Percentiles rank a stretch among this genome's conserved stretches.
Evolutionary conservation across 345 rosid species (phyloP).

Genomic region (Noccaea bulbosa): DNA sequence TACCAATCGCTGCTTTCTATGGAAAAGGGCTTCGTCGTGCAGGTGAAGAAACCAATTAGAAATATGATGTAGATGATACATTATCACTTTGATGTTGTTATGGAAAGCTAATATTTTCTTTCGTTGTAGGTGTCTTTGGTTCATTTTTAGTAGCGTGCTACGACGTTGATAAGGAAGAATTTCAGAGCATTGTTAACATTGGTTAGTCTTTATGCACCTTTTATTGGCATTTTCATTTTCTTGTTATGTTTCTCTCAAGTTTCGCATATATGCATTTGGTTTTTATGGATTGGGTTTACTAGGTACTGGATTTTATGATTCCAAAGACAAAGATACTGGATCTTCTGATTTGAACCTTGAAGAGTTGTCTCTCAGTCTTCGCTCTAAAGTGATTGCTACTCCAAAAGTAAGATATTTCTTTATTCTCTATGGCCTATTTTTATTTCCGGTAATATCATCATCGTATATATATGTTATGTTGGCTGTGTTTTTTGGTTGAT

Average conservation of each 20-base stretch:
- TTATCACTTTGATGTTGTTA: slow-evolving; percentile 13
- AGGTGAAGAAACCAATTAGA: slow-evolving; percentile 45
- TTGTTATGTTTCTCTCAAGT: not conserved
- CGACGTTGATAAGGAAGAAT: slow-evolving; percentile 70
- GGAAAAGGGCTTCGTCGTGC: slow-evolving; percentile 94
- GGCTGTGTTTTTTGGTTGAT: slow-evolving; percentile 12
- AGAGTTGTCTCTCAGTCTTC: slow-evolving; percentile 75
- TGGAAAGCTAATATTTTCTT: slow-evolving; percentile 15
- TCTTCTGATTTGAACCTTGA: slow-evolving; percentile 71
- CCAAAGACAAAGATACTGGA: too few relatives aligned
- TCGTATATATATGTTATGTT: not conserved
- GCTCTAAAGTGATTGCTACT: slow-evolving; percentile 66
- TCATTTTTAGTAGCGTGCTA: slow-evolving; percentile 92
- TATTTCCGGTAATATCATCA: slow-evolving; percentile 6
- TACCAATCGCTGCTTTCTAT: slow-evolving; percentile 89
- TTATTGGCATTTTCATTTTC: not conserved
- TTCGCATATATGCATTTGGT: too few relatives aligned
- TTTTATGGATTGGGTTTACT: slow-evolving; percentile 19
- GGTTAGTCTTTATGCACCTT: slow-evolving; percentile 52
- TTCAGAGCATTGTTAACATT: slow-evolving; percentile 85
- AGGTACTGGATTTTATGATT: slow-evolving; percentile 72
- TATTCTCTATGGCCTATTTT: not conserved
- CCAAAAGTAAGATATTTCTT: slow-evolving; percentile 63
- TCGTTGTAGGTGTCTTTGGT: slow-evolving; percentile 72
- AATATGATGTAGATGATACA: slow-evolving; percentile 4